Percentiles rank a stretch among this genome's conserved stretches.
These are phyloP conservation scores for Boletus eberwhitei DNA, from an alignment of 768 basidiomycete species.

Conservation along the genomic window DNA sequence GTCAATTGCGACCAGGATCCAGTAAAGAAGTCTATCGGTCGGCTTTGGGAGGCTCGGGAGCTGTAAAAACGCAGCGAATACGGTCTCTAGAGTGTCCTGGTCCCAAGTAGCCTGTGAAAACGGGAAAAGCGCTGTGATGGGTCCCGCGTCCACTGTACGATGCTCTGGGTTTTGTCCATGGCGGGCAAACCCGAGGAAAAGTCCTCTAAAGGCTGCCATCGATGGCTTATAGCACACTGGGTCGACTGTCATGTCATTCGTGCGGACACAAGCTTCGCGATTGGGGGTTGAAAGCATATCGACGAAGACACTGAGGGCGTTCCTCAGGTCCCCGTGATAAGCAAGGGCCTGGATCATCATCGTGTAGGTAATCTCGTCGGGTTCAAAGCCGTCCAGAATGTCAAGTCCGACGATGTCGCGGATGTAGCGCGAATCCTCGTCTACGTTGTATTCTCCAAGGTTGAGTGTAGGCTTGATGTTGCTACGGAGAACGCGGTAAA, in stretches of 20 bases:
- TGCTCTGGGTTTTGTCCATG: slow-evolving; percentile 41
- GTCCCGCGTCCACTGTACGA: background rate
- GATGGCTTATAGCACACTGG: slow-evolving; percentile 41
- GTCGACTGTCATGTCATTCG: slow-evolving; percentile 25
- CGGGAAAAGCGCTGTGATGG: slow-evolving; percentile 4
- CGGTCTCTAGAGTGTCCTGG: slow-evolving; percentile 46
- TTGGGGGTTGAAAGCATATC: slow-evolving; percentile 61
- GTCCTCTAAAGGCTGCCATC: slow-evolving; percentile 56
- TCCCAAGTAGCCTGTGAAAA: slow-evolving; percentile 44
- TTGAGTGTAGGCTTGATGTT: slow-evolving; percentile 41
- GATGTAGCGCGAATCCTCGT: slow-evolving; percentile 38
- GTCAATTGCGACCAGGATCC: slow-evolving; percentile 65
- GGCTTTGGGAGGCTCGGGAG: slow-evolving; percentile 45
- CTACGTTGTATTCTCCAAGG: slow-evolving; percentile 34
- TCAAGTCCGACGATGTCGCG: slow-evolving; percentile 42
- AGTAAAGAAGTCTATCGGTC: slow-evolving; percentile 51
- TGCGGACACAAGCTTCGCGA: slow-evolving; percentile 33
- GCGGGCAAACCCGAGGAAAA: slow-evolving; percentile 73
- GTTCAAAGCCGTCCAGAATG: slow-evolving; percentile 42
- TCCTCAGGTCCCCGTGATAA: slow-evolving; percentile 63
- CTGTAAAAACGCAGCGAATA: slow-evolving; percentile 64
- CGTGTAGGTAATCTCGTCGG: slow-evolving; percentile 67
- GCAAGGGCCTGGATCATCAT: slow-evolving; percentile 66
- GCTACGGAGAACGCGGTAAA: slow-evolving; percentile 65
- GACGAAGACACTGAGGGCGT: slow-evolving; percentile 53